Evolutionary conservation across 257 asterid species (phyloP).

Genomic region (Nicotiana attenuata): DNA sequence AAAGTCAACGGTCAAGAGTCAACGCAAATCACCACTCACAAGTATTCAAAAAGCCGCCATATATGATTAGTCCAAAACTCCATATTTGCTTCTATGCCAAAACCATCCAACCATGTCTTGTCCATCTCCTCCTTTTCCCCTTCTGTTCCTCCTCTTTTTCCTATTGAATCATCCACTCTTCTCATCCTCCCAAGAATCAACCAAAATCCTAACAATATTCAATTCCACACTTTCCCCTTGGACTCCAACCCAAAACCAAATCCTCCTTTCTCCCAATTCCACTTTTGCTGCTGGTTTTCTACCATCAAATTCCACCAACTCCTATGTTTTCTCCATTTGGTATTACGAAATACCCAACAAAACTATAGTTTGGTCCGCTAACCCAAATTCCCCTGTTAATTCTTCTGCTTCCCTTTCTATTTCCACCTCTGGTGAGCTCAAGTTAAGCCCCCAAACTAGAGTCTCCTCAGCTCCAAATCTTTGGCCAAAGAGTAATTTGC

Average conservation of each 20-base stretch:
- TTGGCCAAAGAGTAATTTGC: constrained; percentile 42
- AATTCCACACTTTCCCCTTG: constrained; percentile 29
- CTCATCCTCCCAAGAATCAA: background rate
- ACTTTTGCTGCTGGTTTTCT: constrained; percentile 35
- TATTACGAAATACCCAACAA: constrained; percentile 30
- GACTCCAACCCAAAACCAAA: constrained; percentile 52
- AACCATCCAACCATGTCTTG: background rate
- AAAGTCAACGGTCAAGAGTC: too few relatives aligned
- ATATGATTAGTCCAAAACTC: too few relatives aligned
- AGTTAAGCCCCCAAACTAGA: constrained; percentile 20
- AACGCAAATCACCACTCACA: too few relatives aligned
- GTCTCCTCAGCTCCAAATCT: constrained; percentile 31
- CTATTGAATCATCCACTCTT: background rate
- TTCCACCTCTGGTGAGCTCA: constrained; percentile 46
- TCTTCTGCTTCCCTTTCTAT: constrained; percentile 44
- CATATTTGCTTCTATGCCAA: too few relatives aligned
- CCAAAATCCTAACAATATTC: background rate
- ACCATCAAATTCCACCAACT: constrained; percentile 23
- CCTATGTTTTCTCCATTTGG: constrained; percentile 64
- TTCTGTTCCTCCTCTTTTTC: background rate
- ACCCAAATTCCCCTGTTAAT: constrained; percentile 32
- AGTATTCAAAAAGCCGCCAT: too few relatives aligned
- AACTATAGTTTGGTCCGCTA: constrained; percentile 59
- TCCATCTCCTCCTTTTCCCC: background rate
- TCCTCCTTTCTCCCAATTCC: constrained; percentile 54